Evolutionary conservation across 2,329 filamentous ascomycete genomes (phyloP).

Genomic region (Hymenoscyphus occultus): DNA sequence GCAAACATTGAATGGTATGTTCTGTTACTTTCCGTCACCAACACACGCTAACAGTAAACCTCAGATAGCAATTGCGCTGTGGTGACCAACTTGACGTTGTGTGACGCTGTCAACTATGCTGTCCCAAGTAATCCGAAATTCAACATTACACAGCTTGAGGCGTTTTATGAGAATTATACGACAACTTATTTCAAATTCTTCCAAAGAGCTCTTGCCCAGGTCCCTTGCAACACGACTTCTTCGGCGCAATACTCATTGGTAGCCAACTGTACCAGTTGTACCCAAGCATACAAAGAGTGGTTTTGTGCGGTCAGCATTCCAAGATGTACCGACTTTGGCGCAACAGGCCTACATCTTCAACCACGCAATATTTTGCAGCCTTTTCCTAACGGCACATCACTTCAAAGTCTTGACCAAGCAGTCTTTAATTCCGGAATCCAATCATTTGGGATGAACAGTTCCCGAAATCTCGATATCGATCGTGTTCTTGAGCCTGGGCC

Average conservation of each 20-base stretch:
- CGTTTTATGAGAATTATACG: conserved; percentile 77
- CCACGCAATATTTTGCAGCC: conserved; percentile 68
- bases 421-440: conserved; percentile 30
- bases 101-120: conserved; percentile 82
- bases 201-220: conserved; percentile 74
- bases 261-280: conserved; percentile 73
- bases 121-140: conserved; percentile 75
- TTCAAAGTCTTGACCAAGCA: conserved; percentile 45
- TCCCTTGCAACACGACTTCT: conserved; percentile 75
- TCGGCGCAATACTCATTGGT: conserved; percentile 80
- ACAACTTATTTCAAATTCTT: conserved; percentile 71
- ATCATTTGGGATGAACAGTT: conserved; percentile 45
- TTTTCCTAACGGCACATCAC: conserved; percentile 66
- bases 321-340: conserved; percentile 81
- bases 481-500: conserved; percentile 71
- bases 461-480: conserved; percentile 74
- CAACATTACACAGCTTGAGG: conserved; percentile 58
- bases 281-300: conserved; percentile 84
- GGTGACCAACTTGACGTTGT: conserved; percentile 84
- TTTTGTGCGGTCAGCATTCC: conserved; percentile 91
- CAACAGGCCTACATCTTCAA: conserved; percentile 47
- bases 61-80: conserved; percentile 78
- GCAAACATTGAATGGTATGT: conserved; percentile 70
- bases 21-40: conserved; percentile 5
- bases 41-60: conserved; percentile 16